Evolutionary conservation across 2,329 filamentous ascomycete genomes (phyloP), one percentile per base, ranked within the genome.

Genomic region (Penicillium digitatum): DNA sequence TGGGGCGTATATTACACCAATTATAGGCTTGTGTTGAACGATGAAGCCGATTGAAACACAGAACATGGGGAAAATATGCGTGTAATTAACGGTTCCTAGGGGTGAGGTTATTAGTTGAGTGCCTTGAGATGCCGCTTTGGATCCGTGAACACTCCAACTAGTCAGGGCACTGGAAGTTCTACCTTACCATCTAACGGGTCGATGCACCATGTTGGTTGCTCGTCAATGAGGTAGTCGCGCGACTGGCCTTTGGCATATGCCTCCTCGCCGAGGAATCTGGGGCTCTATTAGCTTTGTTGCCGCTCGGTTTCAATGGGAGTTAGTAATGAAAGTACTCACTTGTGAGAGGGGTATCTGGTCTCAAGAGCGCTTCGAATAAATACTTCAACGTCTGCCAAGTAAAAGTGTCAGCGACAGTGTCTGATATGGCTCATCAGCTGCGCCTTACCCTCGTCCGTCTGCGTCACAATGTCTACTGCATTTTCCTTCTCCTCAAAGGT

Each of bases 41-140:
- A 87, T 77, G 65, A 91, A 85, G 46, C 80, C 87, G 65, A 91
- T 90, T 34, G 86, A 89, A 40, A 91, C 85, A 71, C 88, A 91
- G 74, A 89, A 90, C 85, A 90, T 89, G 55, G 87, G 87, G 67
- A 89, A 90, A 6, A 89, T 79, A 70, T 91, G 88, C 29, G 87
- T 89, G 74, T 88, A 91, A 76, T 91, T 91, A 56, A 91, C 87
- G 3, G 88, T 91, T 40, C 81, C 78, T 79, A 40, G 5, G 18
- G 9, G 11, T 12, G 16, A 35, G 16, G 11, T n/a, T 22, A 40
- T 46, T 39, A 32, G 20, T 48, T 10, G 10, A 8, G 26, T 22
- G 5, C 44, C 16, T 34, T 22, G 38, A 9, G 14, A 31, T 14
- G 22, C 5, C 46, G n/a, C 7, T 49, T 44, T 45, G 2, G 20